Evolutionary conservation across 2,329 filamentous ascomycete genomes (phyloP).

Genomic region (Zasmidium citrigriseum): DNA sequence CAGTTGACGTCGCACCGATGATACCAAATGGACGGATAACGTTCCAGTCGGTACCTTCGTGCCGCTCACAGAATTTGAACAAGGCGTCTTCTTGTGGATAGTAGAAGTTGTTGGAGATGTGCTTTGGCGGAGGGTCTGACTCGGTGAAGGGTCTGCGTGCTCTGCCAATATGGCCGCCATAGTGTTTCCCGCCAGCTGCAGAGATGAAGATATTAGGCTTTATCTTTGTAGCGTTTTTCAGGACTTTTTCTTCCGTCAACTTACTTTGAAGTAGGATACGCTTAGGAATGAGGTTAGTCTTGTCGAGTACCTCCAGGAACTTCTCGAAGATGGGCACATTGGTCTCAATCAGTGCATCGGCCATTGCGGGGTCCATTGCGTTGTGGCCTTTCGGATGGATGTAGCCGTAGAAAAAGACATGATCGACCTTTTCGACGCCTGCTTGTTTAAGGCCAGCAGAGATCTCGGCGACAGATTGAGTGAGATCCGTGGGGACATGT

Average conservation of each 20-base stretch:
- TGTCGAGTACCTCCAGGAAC: conserved; percentile 48
- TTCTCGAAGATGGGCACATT: conserved; percentile 52
- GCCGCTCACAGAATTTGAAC: conserved; percentile 42
- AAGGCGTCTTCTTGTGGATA: conserved; percentile 56
- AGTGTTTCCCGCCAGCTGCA: conserved; percentile 57
- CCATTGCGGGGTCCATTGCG: conserved; percentile 18
- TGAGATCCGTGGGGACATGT: conserved; percentile 39
- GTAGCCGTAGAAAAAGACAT: conserved; percentile 58
- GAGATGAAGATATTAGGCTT: too few species aligned
- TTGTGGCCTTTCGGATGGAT: conserved; percentile 52
- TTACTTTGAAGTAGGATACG: conserved; percentile 54
- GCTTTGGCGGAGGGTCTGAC: conserved; percentile 19
- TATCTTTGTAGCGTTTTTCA: too few species aligned
- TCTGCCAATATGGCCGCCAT: conserved; percentile 52
- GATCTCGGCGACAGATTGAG: conserved; percentile 39
- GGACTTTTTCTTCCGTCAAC: too few species aligned
- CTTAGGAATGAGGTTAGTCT: conserved; percentile 46
- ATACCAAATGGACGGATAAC: conserved; percentile 50
- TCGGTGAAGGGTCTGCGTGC: conserved; percentile 48
- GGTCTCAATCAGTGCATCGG: conserved; percentile 51
- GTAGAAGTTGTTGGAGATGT: conserved; percentile 56
- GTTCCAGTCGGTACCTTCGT: conserved; percentile 44
- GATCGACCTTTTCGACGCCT: conserved; percentile 37
- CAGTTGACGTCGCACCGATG: conserved; percentile 51
- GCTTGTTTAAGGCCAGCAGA: conserved; percentile 37